Evolutionary conservation across 1,284 basidiomycete species (phyloP), one percentile per base, ranked within the genome.

Genomic region (Irpex sp.): DNA sequence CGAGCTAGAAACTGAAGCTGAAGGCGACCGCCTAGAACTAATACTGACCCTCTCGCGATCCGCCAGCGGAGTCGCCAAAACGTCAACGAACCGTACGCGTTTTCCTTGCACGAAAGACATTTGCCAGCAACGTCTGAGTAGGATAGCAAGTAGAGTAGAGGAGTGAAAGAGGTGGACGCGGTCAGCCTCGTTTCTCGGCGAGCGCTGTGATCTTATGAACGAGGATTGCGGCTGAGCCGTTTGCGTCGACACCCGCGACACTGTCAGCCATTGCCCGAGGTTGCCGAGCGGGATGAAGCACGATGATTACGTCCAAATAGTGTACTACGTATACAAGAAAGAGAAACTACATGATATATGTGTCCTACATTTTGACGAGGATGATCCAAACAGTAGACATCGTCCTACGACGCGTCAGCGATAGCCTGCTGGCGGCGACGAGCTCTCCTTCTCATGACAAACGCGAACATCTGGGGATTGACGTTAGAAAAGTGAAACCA

Each of bases 41-140:
- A 34, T 37, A 66, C 73, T 61, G 62, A 74, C 75, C 66, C 74
- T 71, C 38, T 67, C 63, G 26, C 74, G 74, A 67, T 72, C 70
- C 21, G 65, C 44, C 21, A 71, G 67, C 37, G 75, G 74, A 48
- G 64, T 65, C 34, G 69, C 67, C 44, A 75, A 71, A 58, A 66
- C 64, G 36, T 67, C 69, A 56, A 63, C 67, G 65, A 76, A 76
- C 48, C 68, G 74, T 48, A 76, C 69, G 63, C 60, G 69, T 19
- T n/a, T 19, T 38, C 17, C 17, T 49, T 40, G n/a, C 7, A 55
- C n/a, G 17, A 38, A 56, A 40, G 58, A 54, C 49, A 61, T 51
- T 56, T 56, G 26, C 54, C 54, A 34, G 54, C 54, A 56, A 56
- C 19, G 54, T 56, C 54, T 2, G 7, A 9, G 54, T 15, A 56